Conservation (phyloP, 2,329 filamentous ascomycete genomes). For the Apiospora malaysiana region DNA sequence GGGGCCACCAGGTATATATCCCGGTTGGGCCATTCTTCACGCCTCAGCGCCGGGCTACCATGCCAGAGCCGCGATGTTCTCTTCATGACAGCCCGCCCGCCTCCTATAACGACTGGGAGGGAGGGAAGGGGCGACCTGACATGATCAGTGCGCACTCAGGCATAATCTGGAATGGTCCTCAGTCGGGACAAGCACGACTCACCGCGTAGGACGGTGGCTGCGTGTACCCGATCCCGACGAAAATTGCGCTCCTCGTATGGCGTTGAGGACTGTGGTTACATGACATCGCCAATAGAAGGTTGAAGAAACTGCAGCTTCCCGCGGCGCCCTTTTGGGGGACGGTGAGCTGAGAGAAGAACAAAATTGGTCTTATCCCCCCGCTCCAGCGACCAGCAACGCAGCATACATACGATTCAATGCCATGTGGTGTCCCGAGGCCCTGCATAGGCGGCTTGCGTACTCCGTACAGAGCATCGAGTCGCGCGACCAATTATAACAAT, state of each 20-base stretch:
- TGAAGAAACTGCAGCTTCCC: conserved; percentile 34
- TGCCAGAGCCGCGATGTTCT: conserved; percentile 30
- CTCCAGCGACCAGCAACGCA: not conserved
- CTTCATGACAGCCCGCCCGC: conserved; percentile 29
- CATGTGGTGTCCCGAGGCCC: conserved; percentile 16
- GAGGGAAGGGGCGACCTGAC: conserved; percentile 7
- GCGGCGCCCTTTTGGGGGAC: conserved; percentile 25
- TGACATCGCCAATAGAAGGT: conserved; percentile 31
- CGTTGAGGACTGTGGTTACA: conserved; percentile 27
- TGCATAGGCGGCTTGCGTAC: conserved; percentile 19
- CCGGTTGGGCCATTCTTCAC: conserved; percentile 28
- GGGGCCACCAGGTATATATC: conserved; percentile 32
- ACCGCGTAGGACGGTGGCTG: conserved; percentile 36
- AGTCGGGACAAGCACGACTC: conserved; percentile 28
- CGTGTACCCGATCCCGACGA: conserved; percentile 39
- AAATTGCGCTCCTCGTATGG: conserved; percentile 39
- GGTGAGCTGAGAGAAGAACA: not conserved
- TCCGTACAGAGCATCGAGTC: not conserved
- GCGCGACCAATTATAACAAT: not conserved
- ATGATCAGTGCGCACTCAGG: conserved; percentile 30
- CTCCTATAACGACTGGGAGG: conserved; percentile 25
- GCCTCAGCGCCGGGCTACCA: conserved; percentile 26
- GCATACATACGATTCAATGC: not conserved
- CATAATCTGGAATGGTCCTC: not conserved
- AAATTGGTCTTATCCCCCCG: not conserved